A percentile compares a stretch with the other conserved stretches of the same genome.
These are phyloP conservation scores for Talaromyces sp. DNA, from an alignment of 2,329 filamentous ascomycete species.

Conservation along the genomic window DNA sequence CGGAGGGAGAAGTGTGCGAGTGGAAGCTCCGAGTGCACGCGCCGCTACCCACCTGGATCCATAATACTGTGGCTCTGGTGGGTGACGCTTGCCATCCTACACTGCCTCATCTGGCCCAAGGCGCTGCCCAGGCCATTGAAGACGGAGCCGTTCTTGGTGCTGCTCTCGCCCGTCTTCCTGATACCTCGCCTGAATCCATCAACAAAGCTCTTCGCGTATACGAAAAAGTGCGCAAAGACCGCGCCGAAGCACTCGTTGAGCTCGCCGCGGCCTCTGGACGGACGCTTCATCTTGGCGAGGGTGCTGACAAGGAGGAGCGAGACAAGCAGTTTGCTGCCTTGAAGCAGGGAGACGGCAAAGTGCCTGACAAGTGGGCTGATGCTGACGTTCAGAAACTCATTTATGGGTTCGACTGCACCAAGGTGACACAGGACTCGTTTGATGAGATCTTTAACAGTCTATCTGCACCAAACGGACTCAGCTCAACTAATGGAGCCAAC, in stretches of 20 bases:
- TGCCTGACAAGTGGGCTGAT: constrained; percentile 64
- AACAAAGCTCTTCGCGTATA: constrained; percentile 53
- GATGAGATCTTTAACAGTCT: constrained; percentile 39
- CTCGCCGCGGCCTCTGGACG: constrained; percentile 53
- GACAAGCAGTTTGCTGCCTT: constrained; percentile 54
- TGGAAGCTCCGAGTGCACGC: constrained; percentile 62
- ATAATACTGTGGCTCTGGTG: constrained; percentile 33
- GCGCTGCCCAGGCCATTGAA: constrained; percentile 64
- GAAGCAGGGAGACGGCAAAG: constrained; percentile 44
- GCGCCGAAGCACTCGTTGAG: constrained; percentile 55
- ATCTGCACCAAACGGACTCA: background rate
- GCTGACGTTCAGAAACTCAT: constrained; percentile 64
- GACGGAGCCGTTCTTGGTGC: constrained; percentile 50
- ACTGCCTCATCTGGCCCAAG: constrained; percentile 62
- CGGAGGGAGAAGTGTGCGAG: constrained; percentile 62
- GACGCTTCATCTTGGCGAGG: constrained; percentile 54
- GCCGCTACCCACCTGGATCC: constrained; percentile 59
- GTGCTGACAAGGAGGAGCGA: constrained; percentile 55
- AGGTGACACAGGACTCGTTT: constrained; percentile 52
- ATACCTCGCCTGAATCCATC: constrained; percentile 43
- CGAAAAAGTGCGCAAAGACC: constrained; percentile 52
- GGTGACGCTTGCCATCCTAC: constrained; percentile 61
- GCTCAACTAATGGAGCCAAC: background rate
- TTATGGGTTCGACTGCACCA: constrained; percentile 60
- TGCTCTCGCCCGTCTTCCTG: constrained; percentile 46